Evolutionary conservation across 371 early-diverging fungal genomes (phyloP).

Genomic region (Rhizopus delemar): DNA sequence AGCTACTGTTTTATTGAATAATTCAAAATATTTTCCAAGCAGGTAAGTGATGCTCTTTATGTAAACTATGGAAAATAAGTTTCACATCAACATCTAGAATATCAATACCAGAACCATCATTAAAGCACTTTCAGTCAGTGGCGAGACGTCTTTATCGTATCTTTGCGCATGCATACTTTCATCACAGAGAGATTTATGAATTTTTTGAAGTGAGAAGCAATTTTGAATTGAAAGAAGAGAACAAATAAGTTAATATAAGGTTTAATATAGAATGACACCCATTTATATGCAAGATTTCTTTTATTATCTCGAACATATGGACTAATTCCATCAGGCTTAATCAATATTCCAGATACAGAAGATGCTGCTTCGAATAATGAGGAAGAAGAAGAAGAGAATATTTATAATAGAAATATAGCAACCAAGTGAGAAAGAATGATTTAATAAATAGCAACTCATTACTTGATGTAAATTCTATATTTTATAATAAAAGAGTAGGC

Average conservation of each 20-base stretch:
- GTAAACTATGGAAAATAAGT: not conserved
- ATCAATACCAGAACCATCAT: constrained; percentile 69
- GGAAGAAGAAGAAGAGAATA: constrained; percentile 7
- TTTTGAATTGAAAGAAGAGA: no score
- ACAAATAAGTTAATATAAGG: no score
- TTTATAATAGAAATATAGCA: constrained; percentile 20
- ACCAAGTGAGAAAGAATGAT: not conserved
- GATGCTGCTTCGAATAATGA: constrained; percentile 14
- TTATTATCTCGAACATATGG: constrained; percentile 65
- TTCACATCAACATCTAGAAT: constrained; percentile 41
- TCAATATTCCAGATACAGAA: constrained; percentile 63
- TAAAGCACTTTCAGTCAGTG: constrained; percentile 85
- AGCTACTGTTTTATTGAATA: constrained; percentile 80
- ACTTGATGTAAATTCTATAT: no score
- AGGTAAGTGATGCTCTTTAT: constrained; percentile 35
- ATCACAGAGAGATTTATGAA: constrained; percentile 87
- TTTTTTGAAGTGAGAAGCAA: constrained; percentile 69
- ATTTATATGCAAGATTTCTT: constrained; percentile 79
- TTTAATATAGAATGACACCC: constrained; percentile 63
- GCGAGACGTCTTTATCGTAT: constrained; percentile 92
- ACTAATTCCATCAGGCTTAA: constrained; percentile 62
- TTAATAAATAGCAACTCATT: no score
- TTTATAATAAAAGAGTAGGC: no score
- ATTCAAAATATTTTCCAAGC: constrained; percentile 76
- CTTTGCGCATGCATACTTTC: constrained; percentile 93